Percentiles rank a stretch among this genome's conserved stretches.
Conservation (phyloP, 768 basidiomycete genomes). For the Megacollybia marginata region DNA sequence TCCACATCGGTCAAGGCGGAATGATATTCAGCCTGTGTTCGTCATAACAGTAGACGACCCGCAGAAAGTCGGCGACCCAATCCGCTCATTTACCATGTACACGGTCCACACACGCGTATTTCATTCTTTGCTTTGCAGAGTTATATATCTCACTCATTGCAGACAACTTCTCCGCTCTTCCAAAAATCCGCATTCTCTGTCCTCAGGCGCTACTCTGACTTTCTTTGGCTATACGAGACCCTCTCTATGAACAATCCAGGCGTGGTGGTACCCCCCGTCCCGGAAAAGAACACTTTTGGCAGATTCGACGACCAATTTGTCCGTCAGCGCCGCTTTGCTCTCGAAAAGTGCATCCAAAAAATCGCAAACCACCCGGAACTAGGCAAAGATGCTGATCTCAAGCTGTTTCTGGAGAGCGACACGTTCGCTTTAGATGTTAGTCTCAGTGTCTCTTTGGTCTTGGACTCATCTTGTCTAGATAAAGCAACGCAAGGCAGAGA, state of each 20-base stretch:
- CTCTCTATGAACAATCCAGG: slow-evolving; percentile 90
- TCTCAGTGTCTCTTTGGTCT: slow-evolving; percentile 2
- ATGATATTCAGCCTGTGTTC: slow-evolving; percentile 63
- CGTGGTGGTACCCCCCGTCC: slow-evolving; percentile 93
- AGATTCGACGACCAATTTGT: slow-evolving; percentile 92
- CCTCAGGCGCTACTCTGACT: slow-evolving; percentile 95
- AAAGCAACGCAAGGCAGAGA: slow-evolving; percentile 78
- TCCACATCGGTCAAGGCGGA: slow-evolving; percentile 9
- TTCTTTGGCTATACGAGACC: slow-evolving; percentile 92
- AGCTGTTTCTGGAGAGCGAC: slow-evolving; percentile 89
- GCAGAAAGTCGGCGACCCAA: slow-evolving; percentile 93
- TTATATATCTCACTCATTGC: slow-evolving; percentile 3
- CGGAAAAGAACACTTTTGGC: slow-evolving; percentile 91
- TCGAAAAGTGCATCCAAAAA: slow-evolving; percentile 90
- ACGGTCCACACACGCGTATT: slow-evolving; percentile 86
- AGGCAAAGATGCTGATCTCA: slow-evolving; percentile 81
- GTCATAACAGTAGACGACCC: slow-evolving; percentile 92
- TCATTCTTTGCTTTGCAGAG: background rate
- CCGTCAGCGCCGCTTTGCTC: slow-evolving; percentile 70
- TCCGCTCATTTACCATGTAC: slow-evolving; percentile 91
- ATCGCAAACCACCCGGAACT: slow-evolving; percentile 89
- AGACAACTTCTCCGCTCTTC: slow-evolving; percentile 85
- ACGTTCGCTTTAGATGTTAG: slow-evolving; percentile 84
- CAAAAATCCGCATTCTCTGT: slow-evolving; percentile 85
- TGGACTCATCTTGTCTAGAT: slow-evolving; percentile 41